Percentiles rank a stretch among this genome's conserved stretches.
These are phyloP conservation scores for Fusarium oligoseptatum DNA, from an alignment of 2,329 filamentous ascomycete species.

Conservation along the genomic window DNA sequence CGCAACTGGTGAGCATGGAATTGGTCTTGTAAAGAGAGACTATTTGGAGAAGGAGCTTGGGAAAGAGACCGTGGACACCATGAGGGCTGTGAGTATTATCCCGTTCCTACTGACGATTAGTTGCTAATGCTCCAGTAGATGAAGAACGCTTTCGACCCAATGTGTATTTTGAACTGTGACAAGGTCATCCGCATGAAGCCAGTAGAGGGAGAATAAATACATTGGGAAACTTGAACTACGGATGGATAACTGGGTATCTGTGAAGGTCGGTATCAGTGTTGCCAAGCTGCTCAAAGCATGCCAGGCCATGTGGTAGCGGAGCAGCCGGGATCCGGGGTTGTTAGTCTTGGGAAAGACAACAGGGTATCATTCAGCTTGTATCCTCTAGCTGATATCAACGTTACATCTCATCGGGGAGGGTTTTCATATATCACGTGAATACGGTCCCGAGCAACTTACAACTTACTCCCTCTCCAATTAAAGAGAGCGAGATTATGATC, in stretches of 20 bases:
- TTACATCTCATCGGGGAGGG: not conserved
- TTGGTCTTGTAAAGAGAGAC: constrained; percentile 72
- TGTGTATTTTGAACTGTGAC: constrained; percentile 60
- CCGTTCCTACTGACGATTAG: not conserved
- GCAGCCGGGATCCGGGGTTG: not conserved
- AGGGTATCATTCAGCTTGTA: not conserved
- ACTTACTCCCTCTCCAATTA: too few species aligned
- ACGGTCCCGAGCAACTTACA: not conserved
- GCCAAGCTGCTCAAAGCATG: too few species aligned
- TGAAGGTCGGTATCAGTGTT: too few species aligned
- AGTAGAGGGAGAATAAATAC: not conserved
- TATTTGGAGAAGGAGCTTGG: constrained; percentile 66
- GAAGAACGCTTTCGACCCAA: constrained; percentile 71
- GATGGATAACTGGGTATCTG: not conserved
- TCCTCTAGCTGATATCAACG: not conserved
- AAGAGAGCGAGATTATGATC: not conserved
- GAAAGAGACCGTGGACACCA: constrained; percentile 57
- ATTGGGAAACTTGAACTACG: not conserved
- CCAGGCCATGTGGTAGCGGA: not conserved
- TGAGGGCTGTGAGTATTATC: constrained; percentile 62
- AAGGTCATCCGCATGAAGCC: constrained; percentile 30
- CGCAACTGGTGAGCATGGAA: constrained; percentile 75
- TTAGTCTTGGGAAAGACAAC: not conserved
- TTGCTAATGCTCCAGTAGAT: constrained; percentile 51
- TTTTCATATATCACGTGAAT: not conserved